Evolutionary conservation across 208 protist species (phyloP), one percentile per base, ranked within the genome.

Genomic region (Crithidia fasciculata): DNA sequence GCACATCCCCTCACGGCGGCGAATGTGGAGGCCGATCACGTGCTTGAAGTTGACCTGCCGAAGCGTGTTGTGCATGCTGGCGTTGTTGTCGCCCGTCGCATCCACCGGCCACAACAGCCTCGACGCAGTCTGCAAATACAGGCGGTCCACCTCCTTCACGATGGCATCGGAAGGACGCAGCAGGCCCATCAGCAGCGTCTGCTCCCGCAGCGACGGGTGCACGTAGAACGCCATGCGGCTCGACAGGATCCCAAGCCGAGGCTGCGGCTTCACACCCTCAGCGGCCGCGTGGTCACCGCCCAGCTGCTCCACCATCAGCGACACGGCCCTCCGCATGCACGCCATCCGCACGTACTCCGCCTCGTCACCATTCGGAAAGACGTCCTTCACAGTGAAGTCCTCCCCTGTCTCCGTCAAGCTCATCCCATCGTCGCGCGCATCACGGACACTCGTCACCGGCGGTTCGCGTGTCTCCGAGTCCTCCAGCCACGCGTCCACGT

Each of bases 181-280:
- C 52, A 75, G 70, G 18, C 36, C 70, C 52, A 69, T 57, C 43
- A 75, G 15, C 61, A 52, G 61, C 16, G 70, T 75, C 53, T 55
- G 55, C 63, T 75, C 70, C 28, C 3, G n/a, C 50, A 75, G 50
- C 18, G 47, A 15, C 7, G 49, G 40, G 9, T 49, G 47, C 59
- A 63, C 36, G 28, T 59, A 57, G 43, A 62, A 75, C 50, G 61
- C 70, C 43, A 65, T 75, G 61, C 55, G 41, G 19, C 61, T 37
- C 19, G 47, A 52, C n/a, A 75, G 9, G 37, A 75, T 49, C 13
- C 49, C 53, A 3, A 75, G n/a, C 2, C 53, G 64, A 4, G 50
- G 49, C 62, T 50, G 69, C 69, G 60, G 28, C 37, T 18, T 7
- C 54, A n/a, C 8, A 9, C 12, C 45, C 18, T 4, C 53, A n/a